These are phyloP conservation scores for Alternaria panax DNA, from an alignment of 2,329 filamentous ascomycete species.

Conservation along the genomic window DNA sequence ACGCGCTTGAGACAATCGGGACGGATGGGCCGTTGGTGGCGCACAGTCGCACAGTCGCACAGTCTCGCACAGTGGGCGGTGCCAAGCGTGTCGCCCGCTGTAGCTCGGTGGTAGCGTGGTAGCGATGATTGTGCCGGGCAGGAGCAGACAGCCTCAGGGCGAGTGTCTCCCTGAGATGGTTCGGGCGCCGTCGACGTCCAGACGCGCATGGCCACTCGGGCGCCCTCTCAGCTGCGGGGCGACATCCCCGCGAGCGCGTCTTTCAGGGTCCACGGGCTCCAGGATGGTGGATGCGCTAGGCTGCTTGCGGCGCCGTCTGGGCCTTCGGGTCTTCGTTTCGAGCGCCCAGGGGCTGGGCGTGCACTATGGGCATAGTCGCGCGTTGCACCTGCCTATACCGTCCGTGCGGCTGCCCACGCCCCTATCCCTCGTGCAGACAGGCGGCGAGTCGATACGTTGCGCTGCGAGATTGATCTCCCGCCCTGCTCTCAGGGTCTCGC, in stretches of 20 bases:
- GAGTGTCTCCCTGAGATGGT: not conserved
- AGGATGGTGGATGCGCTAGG: not conserved
- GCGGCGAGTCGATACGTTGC: not conserved
- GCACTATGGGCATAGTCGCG: not conserved
- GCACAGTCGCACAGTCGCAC: not conserved
- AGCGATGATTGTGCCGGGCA: not conserved
- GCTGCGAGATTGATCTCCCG: conserved; percentile 7
- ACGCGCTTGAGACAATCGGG: conserved; percentile 1
- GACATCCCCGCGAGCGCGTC: not conserved
- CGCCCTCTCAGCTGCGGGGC: not conserved
- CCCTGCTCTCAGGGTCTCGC: not conserved
- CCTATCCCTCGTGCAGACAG: not conserved
- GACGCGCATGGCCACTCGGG: not conserved
- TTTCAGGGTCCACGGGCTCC: conserved; percentile 12
- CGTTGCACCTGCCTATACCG: conserved; percentile 9
- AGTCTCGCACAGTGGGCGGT: not conserved
- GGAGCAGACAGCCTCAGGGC: not conserved
- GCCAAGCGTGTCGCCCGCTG: not conserved
- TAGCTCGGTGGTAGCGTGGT: not conserved
- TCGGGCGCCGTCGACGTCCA: not conserved
- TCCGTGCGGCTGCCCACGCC: not conserved
- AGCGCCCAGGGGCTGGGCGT: conserved; percentile 7
- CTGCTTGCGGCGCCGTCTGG: not conserved
- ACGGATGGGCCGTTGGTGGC: conserved; percentile 2
- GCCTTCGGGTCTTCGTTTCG: not conserved